phyloP scores from a whole-genome alignment of 2,329 filamentous ascomycete species.

The Shiraia bambusicola region DNA sequence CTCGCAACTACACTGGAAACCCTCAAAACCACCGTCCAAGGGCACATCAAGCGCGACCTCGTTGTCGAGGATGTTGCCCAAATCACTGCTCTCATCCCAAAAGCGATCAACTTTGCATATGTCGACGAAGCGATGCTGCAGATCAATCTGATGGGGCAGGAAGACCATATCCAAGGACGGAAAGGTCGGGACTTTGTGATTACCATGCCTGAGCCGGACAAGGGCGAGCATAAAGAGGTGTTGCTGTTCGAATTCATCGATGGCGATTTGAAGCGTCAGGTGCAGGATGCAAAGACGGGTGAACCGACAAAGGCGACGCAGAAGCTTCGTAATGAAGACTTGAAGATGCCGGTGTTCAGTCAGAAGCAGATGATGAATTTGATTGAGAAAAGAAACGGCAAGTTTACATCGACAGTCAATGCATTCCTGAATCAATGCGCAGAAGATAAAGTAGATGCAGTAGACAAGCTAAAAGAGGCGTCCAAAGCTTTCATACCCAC shows the following conservation, averaged over 20 bases:
- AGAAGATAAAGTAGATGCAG: constrained; percentile 65
- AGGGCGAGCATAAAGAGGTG: constrained; percentile 62
- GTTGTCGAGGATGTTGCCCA: constrained; percentile 77
- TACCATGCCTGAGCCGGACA: constrained; percentile 38
- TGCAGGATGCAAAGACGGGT: constrained; percentile 70
- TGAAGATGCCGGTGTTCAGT: constrained; percentile 90
- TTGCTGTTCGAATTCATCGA: constrained; percentile 92
- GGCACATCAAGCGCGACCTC: constrained; percentile 72
- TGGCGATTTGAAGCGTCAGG: constrained; percentile 82
- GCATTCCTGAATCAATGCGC: constrained; percentile 74
- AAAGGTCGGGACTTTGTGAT: constrained; percentile 51
- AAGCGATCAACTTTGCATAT: constrained; percentile 79
- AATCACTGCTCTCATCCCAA: constrained; percentile 75
- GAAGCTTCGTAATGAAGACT: constrained; percentile 71
- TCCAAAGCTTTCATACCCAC: constrained; percentile 64
- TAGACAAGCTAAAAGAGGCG: constrained; percentile 62
- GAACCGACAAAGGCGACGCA: constrained; percentile 68
- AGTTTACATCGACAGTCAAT: constrained; percentile 77
- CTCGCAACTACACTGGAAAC: constrained; percentile 89
- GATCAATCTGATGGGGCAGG: constrained; percentile 72
- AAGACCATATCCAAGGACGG: constrained; percentile 64
- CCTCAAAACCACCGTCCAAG: constrained; percentile 80
- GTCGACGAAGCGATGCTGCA: constrained; percentile 83
- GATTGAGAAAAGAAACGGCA: constrained; percentile 85
- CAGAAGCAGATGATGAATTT: constrained; percentile 87